Conservation (phyloP, 2,329 filamentous ascomycete genomes). For the Helicocarpus griseus region DNA sequence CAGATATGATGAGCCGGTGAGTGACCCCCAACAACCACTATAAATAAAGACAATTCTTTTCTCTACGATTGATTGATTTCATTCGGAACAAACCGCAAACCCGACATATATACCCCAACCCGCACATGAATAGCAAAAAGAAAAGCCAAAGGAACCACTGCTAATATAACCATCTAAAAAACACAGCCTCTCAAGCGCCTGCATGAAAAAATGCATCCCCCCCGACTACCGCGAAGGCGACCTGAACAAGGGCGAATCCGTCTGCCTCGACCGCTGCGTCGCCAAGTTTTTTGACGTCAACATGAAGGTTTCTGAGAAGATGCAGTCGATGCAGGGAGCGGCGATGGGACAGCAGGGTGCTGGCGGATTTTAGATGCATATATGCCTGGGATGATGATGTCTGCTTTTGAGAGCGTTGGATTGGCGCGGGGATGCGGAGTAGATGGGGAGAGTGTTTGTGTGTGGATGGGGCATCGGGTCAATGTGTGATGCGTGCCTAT, state of each 20-base stretch:
- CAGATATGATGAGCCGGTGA: slow-evolving; percentile 97
- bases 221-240: slow-evolving; percentile 88
- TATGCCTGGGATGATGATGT: slow-evolving; percentile 33
- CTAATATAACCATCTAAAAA: not conserved
- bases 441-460: too few species aligned
- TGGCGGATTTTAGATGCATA: too few species aligned
- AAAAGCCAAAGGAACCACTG: not conserved
- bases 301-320: slow-evolving; percentile 93
- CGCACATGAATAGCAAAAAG: too few species aligned
- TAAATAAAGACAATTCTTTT: not conserved
- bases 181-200: slow-evolving; percentile 67
- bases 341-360: slow-evolving; percentile 56
- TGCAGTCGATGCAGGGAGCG: slow-evolving; percentile 92
- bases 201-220: slow-evolving; percentile 89
- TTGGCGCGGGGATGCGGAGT: too few species aligned
- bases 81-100: too few species aligned
- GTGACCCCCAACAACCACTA: slow-evolving; percentile 9
- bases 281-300: slow-evolving; percentile 99
- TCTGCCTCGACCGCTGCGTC: slow-evolving; percentile 95
- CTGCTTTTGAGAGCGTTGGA: too few species aligned
- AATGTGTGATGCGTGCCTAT: too few species aligned
- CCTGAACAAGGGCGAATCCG: slow-evolving; percentile 96
- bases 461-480: too few species aligned
- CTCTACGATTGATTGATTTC: not conserved
- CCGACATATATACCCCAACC: too few species aligned